Evolutionary conservation across 2,329 filamentous ascomycete genomes (phyloP), one percentile per base, ranked within the genome.

Genomic region (Aureobasidium pullulans): DNA sequence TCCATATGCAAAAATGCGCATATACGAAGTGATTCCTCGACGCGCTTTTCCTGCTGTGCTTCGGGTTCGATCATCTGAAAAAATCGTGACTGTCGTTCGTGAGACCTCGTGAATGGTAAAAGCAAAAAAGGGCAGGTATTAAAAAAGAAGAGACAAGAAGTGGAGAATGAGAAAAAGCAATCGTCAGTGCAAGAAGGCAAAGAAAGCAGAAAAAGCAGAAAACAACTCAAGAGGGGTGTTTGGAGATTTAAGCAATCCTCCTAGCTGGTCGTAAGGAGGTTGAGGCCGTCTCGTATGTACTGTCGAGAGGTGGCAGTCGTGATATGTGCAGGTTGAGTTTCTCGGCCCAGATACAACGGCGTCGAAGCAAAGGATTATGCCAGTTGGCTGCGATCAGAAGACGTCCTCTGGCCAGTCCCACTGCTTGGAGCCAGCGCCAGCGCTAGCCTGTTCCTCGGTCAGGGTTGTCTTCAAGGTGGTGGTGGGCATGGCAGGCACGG

Each of bases 331-430:
- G 34, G 34, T 36, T 13, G 13, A 40, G 37, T 9, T 13, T 15
- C 13, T 8, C 11, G 32, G 16, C 9, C 13, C n/a, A 19, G 42
- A 23, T 16, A 16, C 3, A 23, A 4, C 23, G 23, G 23, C 23
- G 23, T 23, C 23, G 3, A 23, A 23, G 23, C 23, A 23, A 2
- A 23, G 23, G 23, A 4, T 3, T 23, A 23, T 23, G 23, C 23
- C 23, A 23, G 3, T 28, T 9, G 3, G 8, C 9, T n/a, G 47
- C 11, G 3, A 32, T 54, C 29, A 72, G 58, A 72, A 72, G 53
- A 71, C 68, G 63, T 72, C 70, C 28, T 69, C 70, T 8, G 70
- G 70, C 70, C 70, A 72, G 60, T 71, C 65, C 56, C 67, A 71
- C 16, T 62, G 62, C 49, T 64, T 37, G 37, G 32, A 28, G 3